A percentile compares a stretch with the other conserved stretches of the same genome.
These are phyloP conservation scores for Cladosporium sp. DNA, from an alignment of 2,329 filamentous ascomycete species.

Conservation along the genomic window DNA sequence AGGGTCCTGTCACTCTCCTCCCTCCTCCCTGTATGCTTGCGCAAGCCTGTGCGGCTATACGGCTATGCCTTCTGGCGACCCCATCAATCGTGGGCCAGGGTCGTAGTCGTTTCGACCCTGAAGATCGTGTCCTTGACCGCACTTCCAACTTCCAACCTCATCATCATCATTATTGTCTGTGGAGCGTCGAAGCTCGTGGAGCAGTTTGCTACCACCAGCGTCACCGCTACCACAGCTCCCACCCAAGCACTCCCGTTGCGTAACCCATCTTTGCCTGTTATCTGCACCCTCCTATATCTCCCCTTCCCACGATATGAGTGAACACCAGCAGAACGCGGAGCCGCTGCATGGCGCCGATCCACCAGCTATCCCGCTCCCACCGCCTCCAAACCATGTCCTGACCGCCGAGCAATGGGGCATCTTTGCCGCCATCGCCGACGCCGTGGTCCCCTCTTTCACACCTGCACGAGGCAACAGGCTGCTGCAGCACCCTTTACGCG, in stretches of 20 bases:
- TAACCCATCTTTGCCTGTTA: constrained; percentile 1
- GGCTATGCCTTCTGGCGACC: not conserved
- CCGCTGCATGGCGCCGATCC: not conserved
- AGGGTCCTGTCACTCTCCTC: constrained; percentile 1
- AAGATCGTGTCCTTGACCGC: constrained; percentile 11
- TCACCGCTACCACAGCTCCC: constrained; percentile 11
- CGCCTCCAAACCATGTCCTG: constrained; percentile 51
- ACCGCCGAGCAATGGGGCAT: constrained; percentile 61
- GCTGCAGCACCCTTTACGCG: constrained; percentile 32
- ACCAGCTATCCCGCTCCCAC: constrained; percentile 45
- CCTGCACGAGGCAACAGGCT: constrained; percentile 28
- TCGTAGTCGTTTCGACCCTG: constrained; percentile 3
- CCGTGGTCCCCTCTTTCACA: constrained; percentile 61
- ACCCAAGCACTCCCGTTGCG: not conserved
- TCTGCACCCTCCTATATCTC: constrained; percentile 10
- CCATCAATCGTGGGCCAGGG: not conserved
- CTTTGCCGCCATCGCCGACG: constrained; percentile 59
- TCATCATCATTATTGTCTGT: not conserved
- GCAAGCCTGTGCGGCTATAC: not conserved
- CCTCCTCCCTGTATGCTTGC: not conserved
- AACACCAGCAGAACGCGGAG: not conserved
- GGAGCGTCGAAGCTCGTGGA: not conserved
- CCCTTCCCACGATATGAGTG: constrained; percentile 1
- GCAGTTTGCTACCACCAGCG: not conserved
- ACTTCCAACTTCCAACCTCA: constrained; percentile 1